phyloP scores from a whole-genome alignment of 352 stramenopile genomes.

The Blastocystis sp. region DNA sequence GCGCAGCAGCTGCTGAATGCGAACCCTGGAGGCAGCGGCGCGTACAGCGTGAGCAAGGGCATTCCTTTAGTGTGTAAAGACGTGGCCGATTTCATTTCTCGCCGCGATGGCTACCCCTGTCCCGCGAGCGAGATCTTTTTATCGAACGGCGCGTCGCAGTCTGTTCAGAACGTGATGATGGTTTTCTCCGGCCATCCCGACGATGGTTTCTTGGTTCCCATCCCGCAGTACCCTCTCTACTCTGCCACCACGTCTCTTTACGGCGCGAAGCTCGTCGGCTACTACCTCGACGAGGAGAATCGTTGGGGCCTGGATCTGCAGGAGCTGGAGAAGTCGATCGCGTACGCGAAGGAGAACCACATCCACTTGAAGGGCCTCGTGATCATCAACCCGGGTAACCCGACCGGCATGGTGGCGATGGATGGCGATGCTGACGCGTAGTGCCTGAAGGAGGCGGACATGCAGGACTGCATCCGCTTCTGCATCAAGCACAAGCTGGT shows the following conservation, averaged over 20 bases:
- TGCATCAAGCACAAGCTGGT: constrained; percentile 88
- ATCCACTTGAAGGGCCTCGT: constrained; percentile 89
- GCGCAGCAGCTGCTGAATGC: constrained; percentile 43
- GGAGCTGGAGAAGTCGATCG: constrained; percentile 83
- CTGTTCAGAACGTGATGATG: constrained; percentile 87
- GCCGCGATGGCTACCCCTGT: constrained; percentile 83
- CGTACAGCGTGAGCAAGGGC: constrained; percentile 88
- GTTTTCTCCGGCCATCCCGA: constrained; percentile 84
- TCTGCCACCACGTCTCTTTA: constrained; percentile 91
- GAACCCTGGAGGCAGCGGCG: constrained; percentile 78
- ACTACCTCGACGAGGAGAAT: constrained; percentile 93
- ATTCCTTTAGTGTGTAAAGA: constrained; percentile 82
- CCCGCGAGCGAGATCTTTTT: constrained; percentile 93
- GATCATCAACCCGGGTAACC: constrained; percentile 99
- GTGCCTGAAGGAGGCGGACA: constrained; percentile 80
- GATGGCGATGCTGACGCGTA: constrained; percentile 71
- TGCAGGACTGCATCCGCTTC: constrained; percentile 91
- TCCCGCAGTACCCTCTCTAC: constrained; percentile 99
- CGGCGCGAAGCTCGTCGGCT: constrained; percentile 87
- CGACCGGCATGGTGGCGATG: constrained; percentile 84
- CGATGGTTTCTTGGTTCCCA: constrained; percentile 90
- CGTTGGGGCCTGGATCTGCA: constrained; percentile 84
- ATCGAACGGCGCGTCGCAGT: constrained; percentile 90
- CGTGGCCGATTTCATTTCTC: constrained; percentile 83
- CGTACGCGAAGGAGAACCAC: constrained; percentile 81